phyloP scores from a whole-genome alignment of 2,329 filamentous ascomycete genomes.

The Claviceps digitariae region DNA sequence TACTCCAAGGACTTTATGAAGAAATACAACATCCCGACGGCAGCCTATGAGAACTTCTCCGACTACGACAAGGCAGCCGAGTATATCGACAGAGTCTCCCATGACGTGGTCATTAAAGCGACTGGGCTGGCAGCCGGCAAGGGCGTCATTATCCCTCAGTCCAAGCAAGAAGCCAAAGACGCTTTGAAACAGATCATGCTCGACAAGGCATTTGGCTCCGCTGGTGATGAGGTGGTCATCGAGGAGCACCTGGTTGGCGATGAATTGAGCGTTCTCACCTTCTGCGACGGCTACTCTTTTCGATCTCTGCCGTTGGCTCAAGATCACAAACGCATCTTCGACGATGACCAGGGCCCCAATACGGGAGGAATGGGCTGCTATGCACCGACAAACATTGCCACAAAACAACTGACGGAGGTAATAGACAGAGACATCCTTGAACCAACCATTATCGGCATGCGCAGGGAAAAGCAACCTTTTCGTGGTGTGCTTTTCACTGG shows the following conservation, averaged over 20 bases:
- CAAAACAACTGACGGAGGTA: conserved; percentile 58
- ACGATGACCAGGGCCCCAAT: conserved; percentile 82
- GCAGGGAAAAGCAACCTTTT: conserved; percentile 61
- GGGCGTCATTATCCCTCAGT: conserved; percentile 78
- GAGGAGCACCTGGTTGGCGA: conserved; percentile 89
- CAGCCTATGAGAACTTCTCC: conserved; percentile 78
- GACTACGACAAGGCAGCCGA: conserved; percentile 57
- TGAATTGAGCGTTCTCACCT: conserved; percentile 81
- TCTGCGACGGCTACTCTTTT: conserved; percentile 80
- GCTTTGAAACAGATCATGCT: conserved; percentile 87
- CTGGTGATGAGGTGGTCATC: conserved; percentile 84
- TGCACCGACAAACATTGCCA: conserved; percentile 72
- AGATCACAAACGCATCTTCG: conserved; percentile 90
- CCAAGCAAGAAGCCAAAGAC: conserved; percentile 67
- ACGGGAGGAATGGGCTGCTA: conserved; percentile 98
- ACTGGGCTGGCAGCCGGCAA: conserved; percentile 87
- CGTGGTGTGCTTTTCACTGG: conserved; percentile 73
- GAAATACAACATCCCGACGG: conserved; percentile 77
- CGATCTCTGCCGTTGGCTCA: conserved; percentile 79
- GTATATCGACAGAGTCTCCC: conserved; percentile 58
- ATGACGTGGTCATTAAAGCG: conserved; percentile 86
- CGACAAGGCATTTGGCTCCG: conserved; percentile 69
- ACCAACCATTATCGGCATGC: conserved; percentile 82
- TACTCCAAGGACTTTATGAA: conserved; percentile 99
- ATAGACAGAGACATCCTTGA: conserved; percentile 76